Evolutionary conservation across 1,284 basidiomycete species (phyloP), one percentile per base, ranked within the genome.

Genomic region (Boletus mariae): DNA sequence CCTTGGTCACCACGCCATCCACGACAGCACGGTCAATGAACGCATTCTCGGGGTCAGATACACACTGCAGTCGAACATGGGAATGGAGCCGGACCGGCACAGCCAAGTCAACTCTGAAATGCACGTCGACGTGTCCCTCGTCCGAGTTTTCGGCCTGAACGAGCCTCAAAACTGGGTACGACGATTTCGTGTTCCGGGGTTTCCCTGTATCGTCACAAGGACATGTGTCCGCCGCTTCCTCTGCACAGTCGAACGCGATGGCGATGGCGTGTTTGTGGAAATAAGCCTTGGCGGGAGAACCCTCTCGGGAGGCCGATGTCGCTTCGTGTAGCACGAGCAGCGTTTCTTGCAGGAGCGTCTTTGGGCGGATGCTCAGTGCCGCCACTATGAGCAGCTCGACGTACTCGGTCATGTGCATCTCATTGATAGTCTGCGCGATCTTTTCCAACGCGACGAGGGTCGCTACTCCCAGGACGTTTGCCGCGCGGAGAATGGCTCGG

Each of bases 191-290:
- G 54, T 60, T 72, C 41, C 68, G 70, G 5, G 78, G 80, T 48
- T 72, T 69, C 4, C 84, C 83, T 20, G 72, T 66, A 15, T 83
- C 81, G 54, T 83, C 77, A 55, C 83, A 85, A 5, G 83, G 83
- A 61, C 83, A 86, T 59, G 79, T 75, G 54, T 84, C 82, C 1
- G 76, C 75, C 7, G 83, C 84, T 59, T 85, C 84, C 59, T 86
- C 82, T 3, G 80, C 82, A 8, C 80, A 74, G 55, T 85, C 83
- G 49, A 83, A 81, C 0, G 74, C 75, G 32, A 85, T 72, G 4
- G 75, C 77, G 1, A 84, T 71, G 0, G 78, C 76, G 41, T 83
- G 75, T 47, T 78, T 79, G 57, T 80, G 78, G 2, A 74, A 76
- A 60, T 85, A 82, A 25, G 64, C 62, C 26, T 66, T 58, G 0